A percentile compares a stretch with the other conserved stretches of the same genome.
These are phyloP conservation scores for Pyrrhoderma noxium DNA, from an alignment of 1,284 basidiomycete species.

Conservation along the genomic window DNA sequence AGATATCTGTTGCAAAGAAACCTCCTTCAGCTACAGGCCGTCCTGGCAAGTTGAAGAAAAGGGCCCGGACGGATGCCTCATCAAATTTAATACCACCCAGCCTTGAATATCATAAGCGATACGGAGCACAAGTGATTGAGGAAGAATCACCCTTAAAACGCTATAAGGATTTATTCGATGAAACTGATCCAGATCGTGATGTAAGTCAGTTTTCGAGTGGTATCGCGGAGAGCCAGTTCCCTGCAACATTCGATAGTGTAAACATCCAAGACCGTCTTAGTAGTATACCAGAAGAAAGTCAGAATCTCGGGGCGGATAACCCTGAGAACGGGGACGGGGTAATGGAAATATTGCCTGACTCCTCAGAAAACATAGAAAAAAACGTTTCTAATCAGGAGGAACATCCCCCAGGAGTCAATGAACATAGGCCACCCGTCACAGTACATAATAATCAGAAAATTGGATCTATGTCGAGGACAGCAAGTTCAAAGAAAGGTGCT, in stretches of 20 bases:
- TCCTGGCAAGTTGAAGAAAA: conserved; percentile 10
- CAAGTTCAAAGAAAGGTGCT: conserved; percentile 29
- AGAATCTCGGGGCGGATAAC: too few species aligned
- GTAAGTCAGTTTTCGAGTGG: conserved; percentile 14
- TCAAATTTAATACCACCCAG: conserved; percentile 10
- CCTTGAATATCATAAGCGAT: conserved; percentile 13
- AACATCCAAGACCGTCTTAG: too few species aligned
- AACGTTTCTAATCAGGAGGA: too few species aligned
- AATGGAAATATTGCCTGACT: too few species aligned
- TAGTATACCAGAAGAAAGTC: conserved; percentile 16
- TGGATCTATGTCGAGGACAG: too few species aligned
- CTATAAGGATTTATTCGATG: conserved; percentile 64
- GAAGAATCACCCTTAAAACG: conserved; percentile 53
- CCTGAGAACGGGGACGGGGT: conserved; percentile 21
- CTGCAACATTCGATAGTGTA: too few species aligned
- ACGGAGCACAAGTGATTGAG: conserved; percentile 12
- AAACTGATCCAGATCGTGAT: conserved; percentile 45
- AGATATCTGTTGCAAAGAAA: background rate
- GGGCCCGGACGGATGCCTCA: conserved; percentile 12
- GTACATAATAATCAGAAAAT: too few species aligned
- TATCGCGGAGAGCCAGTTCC: background rate
- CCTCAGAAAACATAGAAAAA: too few species aligned
- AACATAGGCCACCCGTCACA: conserved; percentile 2
- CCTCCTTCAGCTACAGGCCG: background rate
- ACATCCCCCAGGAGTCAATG: too few species aligned